Percentiles rank a stretch among this genome's conserved stretches.
These are phyloP conservation scores for Acrocalymma vagum DNA, from an alignment of 2,329 filamentous ascomycete species.

Conservation along the genomic window DNA sequence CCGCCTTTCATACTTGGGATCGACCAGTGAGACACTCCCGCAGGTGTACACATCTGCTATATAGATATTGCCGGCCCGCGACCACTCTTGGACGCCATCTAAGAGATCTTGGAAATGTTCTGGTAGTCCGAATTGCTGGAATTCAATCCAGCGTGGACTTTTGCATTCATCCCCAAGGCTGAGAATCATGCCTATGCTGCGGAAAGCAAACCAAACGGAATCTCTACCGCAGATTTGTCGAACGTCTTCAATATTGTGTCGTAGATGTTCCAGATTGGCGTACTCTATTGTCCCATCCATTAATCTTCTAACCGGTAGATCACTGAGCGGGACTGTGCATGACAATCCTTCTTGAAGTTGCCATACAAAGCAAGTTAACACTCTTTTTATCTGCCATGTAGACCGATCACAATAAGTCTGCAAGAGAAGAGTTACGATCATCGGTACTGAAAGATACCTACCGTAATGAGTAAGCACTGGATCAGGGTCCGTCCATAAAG, in stretches of 20 bases:
- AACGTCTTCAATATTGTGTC: neutral
- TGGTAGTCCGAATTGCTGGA: neutral
- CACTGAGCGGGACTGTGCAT: too few species aligned
- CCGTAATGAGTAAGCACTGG: neutral
- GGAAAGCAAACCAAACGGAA: conserved; percentile 8
- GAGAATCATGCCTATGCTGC: conserved; percentile 1
- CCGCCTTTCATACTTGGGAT: too few species aligned
- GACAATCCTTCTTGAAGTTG: too few species aligned
- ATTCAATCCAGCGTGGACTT: neutral
- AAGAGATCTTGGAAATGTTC: too few species aligned
- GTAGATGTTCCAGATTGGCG: too few species aligned
- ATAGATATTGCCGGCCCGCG: too few species aligned
- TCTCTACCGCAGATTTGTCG: conserved; percentile 2
- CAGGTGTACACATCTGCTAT: neutral
- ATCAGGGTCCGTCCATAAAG: conserved; percentile 2
- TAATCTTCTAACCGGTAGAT: too few species aligned
- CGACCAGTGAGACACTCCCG: neutral
- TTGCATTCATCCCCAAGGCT: neutral
- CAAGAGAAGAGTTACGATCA: conserved; percentile 9
- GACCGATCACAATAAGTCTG: conserved; percentile 9
- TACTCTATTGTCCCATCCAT: too few species aligned
- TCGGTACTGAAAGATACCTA: too few species aligned
- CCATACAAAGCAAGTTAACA: conserved; percentile 10
- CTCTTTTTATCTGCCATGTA: conserved; percentile 14
- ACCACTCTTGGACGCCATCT: too few species aligned